phyloP scores from a whole-genome alignment of 23 red algal genomes.

The Chondrus crispus region DNA sequence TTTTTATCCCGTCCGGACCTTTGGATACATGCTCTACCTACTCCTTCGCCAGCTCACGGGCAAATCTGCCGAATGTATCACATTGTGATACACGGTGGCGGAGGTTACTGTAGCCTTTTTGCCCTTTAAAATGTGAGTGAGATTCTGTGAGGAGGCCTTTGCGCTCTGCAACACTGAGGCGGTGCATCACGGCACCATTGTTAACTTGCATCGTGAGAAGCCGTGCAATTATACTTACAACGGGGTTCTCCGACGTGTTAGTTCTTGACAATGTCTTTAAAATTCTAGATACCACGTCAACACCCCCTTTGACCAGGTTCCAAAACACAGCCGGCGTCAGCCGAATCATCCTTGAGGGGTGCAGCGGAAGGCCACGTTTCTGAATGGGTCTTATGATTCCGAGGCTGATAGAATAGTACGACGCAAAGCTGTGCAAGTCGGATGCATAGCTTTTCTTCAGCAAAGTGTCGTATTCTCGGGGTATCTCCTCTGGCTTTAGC shows the following conservation, averaged over 20 bases:
- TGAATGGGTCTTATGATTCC: neutral
- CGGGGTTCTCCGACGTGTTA: neutral
- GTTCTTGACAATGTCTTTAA: conserved; percentile 1
- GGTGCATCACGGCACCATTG: neutral
- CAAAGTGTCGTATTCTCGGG: neutral
- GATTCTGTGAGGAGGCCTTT: neutral
- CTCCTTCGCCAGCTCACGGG: neutral
- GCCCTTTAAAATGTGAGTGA: neutral
- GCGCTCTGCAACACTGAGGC: neutral
- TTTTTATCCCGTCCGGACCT: neutral
- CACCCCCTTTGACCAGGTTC: conserved; percentile 13
- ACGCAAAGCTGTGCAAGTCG: neutral
- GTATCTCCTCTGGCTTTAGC: neutral
- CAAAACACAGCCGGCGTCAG: conserved; percentile 7
- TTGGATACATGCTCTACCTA: neutral
- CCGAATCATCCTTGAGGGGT: neutral
- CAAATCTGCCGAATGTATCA: conserved; percentile 6
- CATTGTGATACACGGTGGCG: neutral
- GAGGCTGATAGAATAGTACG: conserved; percentile 2
- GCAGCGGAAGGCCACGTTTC: neutral
- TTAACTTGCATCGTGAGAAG: neutral
- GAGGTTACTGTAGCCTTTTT: neutral
- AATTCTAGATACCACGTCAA: neutral
- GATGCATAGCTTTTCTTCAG: neutral
- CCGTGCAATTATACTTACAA: conserved; percentile 10